These are phyloP conservation scores for Trichoderma harzianum DNA, from an alignment of 2,329 filamentous ascomycete genomes.

Conservation along the genomic window DNA sequence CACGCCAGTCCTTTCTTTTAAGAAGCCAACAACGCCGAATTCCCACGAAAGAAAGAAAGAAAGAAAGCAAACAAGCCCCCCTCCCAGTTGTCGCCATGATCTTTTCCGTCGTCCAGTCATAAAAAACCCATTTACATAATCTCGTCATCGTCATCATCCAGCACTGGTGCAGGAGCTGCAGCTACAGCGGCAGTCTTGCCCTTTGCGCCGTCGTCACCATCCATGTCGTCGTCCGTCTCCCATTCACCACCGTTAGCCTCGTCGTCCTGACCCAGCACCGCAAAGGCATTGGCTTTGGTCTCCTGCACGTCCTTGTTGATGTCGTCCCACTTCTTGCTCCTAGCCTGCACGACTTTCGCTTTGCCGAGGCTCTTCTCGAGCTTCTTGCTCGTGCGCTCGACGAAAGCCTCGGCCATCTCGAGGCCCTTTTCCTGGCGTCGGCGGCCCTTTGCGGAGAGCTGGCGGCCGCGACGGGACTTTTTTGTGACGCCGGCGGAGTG, in stretches of 20 bases:
- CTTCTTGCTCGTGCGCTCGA: conserved; percentile 57
- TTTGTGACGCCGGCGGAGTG: conserved; percentile 65
- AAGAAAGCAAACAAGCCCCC: neutral
- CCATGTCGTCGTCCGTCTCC: conserved; percentile 38
- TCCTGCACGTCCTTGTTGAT: conserved; percentile 45
- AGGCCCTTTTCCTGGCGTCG: conserved; percentile 55
- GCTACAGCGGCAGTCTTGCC: neutral
- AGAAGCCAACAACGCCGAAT: conserved; percentile 11
- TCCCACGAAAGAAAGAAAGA: neutral
- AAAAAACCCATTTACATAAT: conserved; percentile 27
- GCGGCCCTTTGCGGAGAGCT: conserved; percentile 53
- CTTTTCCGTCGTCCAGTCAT: conserved; percentile 5
- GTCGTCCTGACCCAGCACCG: conserved; percentile 24
- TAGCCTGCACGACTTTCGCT: conserved; percentile 44
- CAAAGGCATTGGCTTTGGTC: conserved; percentile 23
- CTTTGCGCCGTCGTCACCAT: conserved; percentile 19
- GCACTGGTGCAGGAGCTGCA: neutral
- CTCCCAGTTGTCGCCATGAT: neutral
- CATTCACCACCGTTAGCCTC: conserved; percentile 24
- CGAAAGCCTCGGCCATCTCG: conserved; percentile 57
- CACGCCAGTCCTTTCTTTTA: neutral
- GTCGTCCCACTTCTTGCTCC: conserved; percentile 57
- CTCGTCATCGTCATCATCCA: conserved; percentile 32
- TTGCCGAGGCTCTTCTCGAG: conserved; percentile 52
- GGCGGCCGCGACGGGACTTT: conserved; percentile 57